A percentile compares a stretch with the other conserved stretches of the same genome.
Evolutionary conservation across 306 rosid genomes (phyloP).

Genomic region (Astragalus glycyphyllos): DNA sequence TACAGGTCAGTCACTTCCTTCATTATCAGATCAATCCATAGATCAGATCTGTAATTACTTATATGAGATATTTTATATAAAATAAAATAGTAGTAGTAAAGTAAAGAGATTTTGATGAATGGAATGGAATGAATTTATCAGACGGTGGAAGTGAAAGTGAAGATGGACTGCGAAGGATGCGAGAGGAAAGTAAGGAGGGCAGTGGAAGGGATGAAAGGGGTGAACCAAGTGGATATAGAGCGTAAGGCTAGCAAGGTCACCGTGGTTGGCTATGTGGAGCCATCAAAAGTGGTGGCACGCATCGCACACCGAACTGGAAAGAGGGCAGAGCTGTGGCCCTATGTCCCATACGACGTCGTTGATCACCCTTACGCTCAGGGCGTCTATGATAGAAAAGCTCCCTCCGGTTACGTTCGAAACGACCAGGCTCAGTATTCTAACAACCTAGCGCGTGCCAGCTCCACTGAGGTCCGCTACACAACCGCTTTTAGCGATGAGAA

Average conservation of each 20-base stretch:
- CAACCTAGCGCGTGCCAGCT: slow-evolving; percentile 75
- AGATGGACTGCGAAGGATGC: slow-evolving; percentile 93
- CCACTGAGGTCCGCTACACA: slow-evolving; percentile 70
- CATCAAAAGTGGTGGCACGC: slow-evolving; percentile 66
- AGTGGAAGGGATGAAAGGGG: slow-evolving; percentile 90
- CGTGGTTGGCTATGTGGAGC: slow-evolving; percentile 70
- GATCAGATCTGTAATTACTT: neutral
- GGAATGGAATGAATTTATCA: slow-evolving; percentile 15
- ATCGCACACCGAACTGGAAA: slow-evolving; percentile 85
- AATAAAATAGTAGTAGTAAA: no score
- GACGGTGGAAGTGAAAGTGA: slow-evolving; percentile 91
- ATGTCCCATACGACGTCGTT: slow-evolving; percentile 81
- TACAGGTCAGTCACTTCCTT: slow-evolving; percentile 56
- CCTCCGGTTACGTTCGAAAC: slow-evolving; percentile 76
- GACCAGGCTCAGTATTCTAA: slow-evolving; percentile 44
- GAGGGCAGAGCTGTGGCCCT: slow-evolving; percentile 90
- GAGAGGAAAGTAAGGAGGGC: slow-evolving; percentile 78
- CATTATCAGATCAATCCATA: neutral
- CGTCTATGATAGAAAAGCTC: slow-evolving; percentile 79
- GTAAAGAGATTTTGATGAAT: no score
- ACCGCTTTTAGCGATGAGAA: slow-evolving; percentile 85
- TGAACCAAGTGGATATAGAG: slow-evolving; percentile 61
- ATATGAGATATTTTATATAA: no score
- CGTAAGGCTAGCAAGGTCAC: slow-evolving; percentile 75
- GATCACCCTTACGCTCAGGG: slow-evolving; percentile 78